phyloP scores from a whole-genome alignment of 257 asterid species.

The Solanum medicagineum region DNA sequence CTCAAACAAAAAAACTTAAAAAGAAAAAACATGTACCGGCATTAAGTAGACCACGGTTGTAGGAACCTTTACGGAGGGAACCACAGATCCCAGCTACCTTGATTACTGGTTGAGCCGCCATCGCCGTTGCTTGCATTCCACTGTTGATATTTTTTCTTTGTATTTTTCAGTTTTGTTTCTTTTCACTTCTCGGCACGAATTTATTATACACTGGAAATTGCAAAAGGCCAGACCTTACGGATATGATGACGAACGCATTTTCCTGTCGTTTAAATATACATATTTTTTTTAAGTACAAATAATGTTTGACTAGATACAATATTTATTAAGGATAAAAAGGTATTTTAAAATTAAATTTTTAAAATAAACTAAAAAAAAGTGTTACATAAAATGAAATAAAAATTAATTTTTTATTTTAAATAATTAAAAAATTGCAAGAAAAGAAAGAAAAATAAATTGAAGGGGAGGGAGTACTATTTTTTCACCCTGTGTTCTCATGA shows the following conservation, averaged over 20 bases:
- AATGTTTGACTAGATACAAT: too few species aligned
- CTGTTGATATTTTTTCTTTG: neutral
- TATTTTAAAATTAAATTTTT: too few species aligned
- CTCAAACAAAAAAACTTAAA: neutral
- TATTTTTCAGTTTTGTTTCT: neutral
- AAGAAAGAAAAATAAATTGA: too few species aligned
- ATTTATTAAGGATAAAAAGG: too few species aligned
- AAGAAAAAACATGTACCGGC: conserved; percentile 1
- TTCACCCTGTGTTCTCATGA: neutral
- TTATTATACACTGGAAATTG: neutral
- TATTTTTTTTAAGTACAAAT: too few species aligned
- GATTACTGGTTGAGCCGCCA: neutral
- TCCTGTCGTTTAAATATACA: neutral
- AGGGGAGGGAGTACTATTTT: neutral
- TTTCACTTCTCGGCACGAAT: too few species aligned
- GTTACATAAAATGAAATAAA: too few species aligned
- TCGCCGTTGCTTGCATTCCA: neutral
- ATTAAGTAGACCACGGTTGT: conserved; percentile 20
- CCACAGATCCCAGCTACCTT: conserved; percentile 29
- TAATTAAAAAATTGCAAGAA: too few species aligned
- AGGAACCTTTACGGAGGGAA: conserved; percentile 32
- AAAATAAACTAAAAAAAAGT: too few species aligned
- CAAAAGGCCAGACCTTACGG: neutral
- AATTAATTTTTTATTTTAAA: too few species aligned
- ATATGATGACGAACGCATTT: neutral